These are phyloP conservation scores for Fusarium oxysporum DNA, from an alignment of 2,329 filamentous ascomycete genomes.

Conservation along the genomic window DNA sequence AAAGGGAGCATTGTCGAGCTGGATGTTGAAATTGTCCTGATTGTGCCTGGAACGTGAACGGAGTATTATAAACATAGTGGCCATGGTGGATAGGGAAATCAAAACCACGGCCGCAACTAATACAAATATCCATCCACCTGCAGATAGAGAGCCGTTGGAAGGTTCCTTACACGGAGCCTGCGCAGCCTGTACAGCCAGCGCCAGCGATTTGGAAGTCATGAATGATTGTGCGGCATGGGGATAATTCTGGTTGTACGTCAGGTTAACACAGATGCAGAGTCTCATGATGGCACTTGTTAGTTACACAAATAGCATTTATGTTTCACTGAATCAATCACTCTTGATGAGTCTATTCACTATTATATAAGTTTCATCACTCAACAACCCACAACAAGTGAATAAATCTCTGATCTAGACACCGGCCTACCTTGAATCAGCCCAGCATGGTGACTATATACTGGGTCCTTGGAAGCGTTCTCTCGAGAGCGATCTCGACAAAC, in stretches of 20 bases:
- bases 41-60: too few species aligned
- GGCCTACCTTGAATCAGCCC: slow-evolving; percentile 27
- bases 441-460: slow-evolving; percentile 1
- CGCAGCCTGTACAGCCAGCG: not conserved
- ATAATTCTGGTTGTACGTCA: not conserved
- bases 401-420: not conserved
- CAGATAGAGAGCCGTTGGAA: too few species aligned
- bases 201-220: not conserved
- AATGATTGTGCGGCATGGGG: not conserved
- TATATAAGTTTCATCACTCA: not conserved
- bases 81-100: too few species aligned
- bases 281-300: not conserved
- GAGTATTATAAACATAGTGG: too few species aligned
- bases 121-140: too few species aligned
- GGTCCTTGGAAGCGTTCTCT: too few species aligned
- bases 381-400: not conserved
- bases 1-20: too few species aligned
- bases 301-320: not conserved
- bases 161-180: not conserved
- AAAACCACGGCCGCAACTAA: too few species aligned
- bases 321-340: not conserved
- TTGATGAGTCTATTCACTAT: not conserved
- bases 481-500: too few species aligned
- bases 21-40: too few species aligned
- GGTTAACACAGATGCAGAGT: not conserved